Evolutionary conservation across 352 stramenopile genomes (phyloP), one percentile per base, ranked within the genome.

Genomic region (Thraustochytrium striatum): DNA sequence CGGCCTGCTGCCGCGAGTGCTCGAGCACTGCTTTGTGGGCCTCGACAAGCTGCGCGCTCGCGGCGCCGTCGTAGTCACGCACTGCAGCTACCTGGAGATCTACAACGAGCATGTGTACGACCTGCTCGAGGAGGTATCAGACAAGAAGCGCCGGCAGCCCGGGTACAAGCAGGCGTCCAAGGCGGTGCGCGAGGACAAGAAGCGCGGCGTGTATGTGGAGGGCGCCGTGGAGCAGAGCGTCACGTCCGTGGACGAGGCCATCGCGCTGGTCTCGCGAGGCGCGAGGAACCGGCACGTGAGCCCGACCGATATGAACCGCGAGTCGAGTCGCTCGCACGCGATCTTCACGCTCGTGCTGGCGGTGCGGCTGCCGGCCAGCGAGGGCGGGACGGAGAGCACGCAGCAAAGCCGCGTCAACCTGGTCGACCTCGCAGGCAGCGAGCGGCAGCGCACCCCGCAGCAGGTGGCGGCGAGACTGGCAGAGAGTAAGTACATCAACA

Each of bases 291-390:
- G 95, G 19, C 96, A 94, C 35, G 96, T 97, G 61, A 94, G 90
- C 3, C 90, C 91, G 1, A 99, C 95, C 0, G 87, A 97, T 35
- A 98, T 99, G 95, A 99, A 99, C 85, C 85, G 90, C 38, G 94
- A 95, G 80, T 97, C 90, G 44, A 98, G 92, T 75, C 87, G 95
- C 11, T 98, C 92, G 0, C 94, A 99, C 82, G 94, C 94, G 2
- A 93, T 99, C n/a, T 98, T 98, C 79, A 97, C 93, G 13, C 86
- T 98, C 21, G 89, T 93, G 69, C 70, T 98, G 52, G 88, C 97
- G 72, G 89, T 90, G 57, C 53, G 53, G 52, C 5, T 9, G 11
- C 65, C 35, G 0, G 65, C 44, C 19, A 43, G 68, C 30, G 65
- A 75, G 36, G 41, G 52, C 25, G 32, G 52, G 8, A 21, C 82